Evolutionary conservation across 2,329 filamentous ascomycete genomes (phyloP), one percentile per base, ranked within the genome.

Genomic region (Ophiostoma triangulosporum): DNA sequence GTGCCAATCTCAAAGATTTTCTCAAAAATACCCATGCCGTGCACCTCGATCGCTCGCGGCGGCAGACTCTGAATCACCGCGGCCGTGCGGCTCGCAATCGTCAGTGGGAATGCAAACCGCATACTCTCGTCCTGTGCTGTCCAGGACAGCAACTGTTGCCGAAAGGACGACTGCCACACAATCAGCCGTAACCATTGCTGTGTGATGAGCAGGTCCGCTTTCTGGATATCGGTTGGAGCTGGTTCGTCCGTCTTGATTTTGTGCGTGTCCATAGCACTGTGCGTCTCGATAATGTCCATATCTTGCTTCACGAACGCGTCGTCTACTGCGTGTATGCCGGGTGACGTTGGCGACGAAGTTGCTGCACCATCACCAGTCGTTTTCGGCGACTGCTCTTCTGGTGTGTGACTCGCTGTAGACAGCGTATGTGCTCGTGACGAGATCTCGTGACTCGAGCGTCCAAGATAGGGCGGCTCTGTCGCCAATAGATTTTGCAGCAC

Each of bases 91-190:
- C 77, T 69, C 0, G 79, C 78, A n/a, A 83, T 78, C 35, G 78
- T 73, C 27, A 83, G 71, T 0, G 80, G 79, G 53, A 79, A 82
- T 31, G 73, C 72, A 66, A 81, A 81, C 32, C 72, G 77, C 73
- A 83, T 77, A 48, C 78, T 75, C 57, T 73, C 73, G 54, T 84
- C 76, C 6, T 71, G 66, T 0, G 80, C 72, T 3, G 73, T 73
- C 31, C 76, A 79, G 31, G 79, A 82, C 20, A 86, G 70, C 24
- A 80, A 75, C 4, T 80, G 78, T 59, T 84, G 80, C 20, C 77
- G 76, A 60, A 84, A 83, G 3, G 81, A 81, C 1, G 83, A 74
- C 60, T 85, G 83, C 83, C 83, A 86, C n/a, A 85, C 77, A 67
- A 85, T 83, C 1, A 81, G 77, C 17, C 78, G 72, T 4, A 86